Evolutionary conservation across 1,139 yeast genomes (phyloP), one percentile per base, ranked within the genome.

Genomic region (Taphrina pruni): DNA sequence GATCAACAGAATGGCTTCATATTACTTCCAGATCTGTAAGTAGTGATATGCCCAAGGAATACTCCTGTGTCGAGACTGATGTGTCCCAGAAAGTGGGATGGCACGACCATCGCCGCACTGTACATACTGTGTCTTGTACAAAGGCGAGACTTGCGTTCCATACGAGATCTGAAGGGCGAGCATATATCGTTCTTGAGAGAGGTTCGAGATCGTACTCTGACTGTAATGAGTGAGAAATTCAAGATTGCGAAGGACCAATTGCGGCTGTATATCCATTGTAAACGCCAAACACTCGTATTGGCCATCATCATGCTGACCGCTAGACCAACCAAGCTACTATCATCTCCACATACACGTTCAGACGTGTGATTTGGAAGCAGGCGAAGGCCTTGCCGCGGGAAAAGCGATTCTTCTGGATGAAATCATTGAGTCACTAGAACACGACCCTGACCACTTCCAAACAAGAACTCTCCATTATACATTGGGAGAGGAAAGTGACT

Each of bases 271-370:
- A 45, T 72, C 11, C 73, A 72, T 62, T 74, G 67, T 64, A 46
- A 45, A 56, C 1, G n/a, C 12, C 8, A 21, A 45, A 7, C 3
- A 6, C 1, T 1, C n/a, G 20, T 14, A 17, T n/a, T 11, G n/a
- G 17, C 12, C 48, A 39, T 11, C 51, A 6, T 2, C 1, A n/a
- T 38, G 14, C 9, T 11, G 17, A 11, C 11, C 5, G 56, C 48
- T 66, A 70, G 72, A 94, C 77, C 98, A 93, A 72, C 99, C 99
- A 0, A 90, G 97, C 0, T 94, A 94, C 77, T 94, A 94, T 76
- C 98, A 94, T 76, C 88, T 94, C 81, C 99, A 94, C 77, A 83
- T 94, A 48, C 99, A 94, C 76, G 87, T 90, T n/a, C 96, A 92
- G 35, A 89, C 88, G 74, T 82, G 89, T 7, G 82, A 80, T 35